Conservation (phyloP, 257 asterid genomes). For the Agastache rugosa region DNA sequence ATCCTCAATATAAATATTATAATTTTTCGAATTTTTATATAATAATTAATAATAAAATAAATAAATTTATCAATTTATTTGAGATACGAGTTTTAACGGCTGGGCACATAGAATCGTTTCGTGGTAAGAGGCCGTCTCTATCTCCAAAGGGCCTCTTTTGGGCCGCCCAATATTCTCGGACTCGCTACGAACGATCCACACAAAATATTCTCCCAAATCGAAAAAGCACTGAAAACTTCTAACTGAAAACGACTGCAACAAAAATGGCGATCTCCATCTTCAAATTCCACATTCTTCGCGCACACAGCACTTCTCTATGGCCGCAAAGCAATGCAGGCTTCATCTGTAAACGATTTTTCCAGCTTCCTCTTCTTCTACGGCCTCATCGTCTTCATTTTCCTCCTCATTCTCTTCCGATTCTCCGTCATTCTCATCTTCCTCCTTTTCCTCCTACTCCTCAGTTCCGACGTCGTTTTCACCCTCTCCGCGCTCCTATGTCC, state of each 20-base stretch:
- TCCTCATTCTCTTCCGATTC: constrained; percentile 47
- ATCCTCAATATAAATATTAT: too few relatives aligned
- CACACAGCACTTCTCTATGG: constrained; percentile 19
- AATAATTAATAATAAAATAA: too few relatives aligned
- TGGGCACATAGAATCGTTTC: too few relatives aligned
- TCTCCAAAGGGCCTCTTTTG: constrained; percentile 27
- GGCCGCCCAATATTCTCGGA: constrained; percentile 49
- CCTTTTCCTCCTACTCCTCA: constrained; percentile 47
- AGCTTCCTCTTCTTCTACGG: constrained; percentile 38
- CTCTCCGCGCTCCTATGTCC: constrained; percentile 49
- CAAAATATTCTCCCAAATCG: constrained; percentile 36
- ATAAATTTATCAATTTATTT: too few relatives aligned
- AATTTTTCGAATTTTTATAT: too few relatives aligned
- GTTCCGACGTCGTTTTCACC: constrained; percentile 49
- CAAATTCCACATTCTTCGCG: constrained; percentile 41
- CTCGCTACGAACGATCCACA: constrained; percentile 31
- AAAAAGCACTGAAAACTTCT: constrained; percentile 1
- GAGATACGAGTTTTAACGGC: too few relatives aligned
- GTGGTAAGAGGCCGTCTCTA: neutral
- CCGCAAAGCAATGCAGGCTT: constrained; percentile 37
- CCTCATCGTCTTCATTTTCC: constrained; percentile 36
- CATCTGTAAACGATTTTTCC: constrained; percentile 44
- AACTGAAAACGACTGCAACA: constrained; percentile 22
- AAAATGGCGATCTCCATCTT: constrained; percentile 44
- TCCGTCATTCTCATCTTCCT: constrained; percentile 40